Evolutionary conservation across 106 monocot species (phyloP).

Genomic region (Apostasia ramifera): DNA sequence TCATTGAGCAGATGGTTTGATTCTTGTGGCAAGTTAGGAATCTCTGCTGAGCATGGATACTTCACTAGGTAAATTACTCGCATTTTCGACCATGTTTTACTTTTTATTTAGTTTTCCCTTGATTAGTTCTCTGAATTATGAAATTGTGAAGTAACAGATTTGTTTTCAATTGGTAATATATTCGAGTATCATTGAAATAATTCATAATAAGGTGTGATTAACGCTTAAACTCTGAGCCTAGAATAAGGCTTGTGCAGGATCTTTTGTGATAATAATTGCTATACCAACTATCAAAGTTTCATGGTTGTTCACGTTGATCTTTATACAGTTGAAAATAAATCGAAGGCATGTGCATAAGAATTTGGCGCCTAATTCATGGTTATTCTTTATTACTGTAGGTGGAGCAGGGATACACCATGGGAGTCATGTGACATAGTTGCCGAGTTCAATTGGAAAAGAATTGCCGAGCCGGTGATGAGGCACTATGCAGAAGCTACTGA

Average conservation of each 20-base stretch:
- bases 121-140: not conserved
- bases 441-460: conserved; percentile 44
- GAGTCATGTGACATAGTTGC: conserved; percentile 8
- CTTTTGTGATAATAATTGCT: no score
- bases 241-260: no score
- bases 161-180: no score
- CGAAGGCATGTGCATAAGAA: conserved; percentile 24
- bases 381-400: conserved; percentile 12
- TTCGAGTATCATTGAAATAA: no score
- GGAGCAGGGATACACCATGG: conserved; percentile 16
- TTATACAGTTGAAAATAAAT: conserved; percentile 15
- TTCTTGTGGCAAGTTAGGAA: conserved; percentile 64
- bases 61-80: conserved; percentile 46
- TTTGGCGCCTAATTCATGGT: conserved; percentile 6
- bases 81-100: not conserved
- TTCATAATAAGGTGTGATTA: no score
- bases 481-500: conserved; percentile 55
- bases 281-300: no score
- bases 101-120: not conserved
- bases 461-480: conserved; percentile 52
- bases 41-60: conserved; percentile 92
- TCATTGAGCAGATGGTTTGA: conserved; percentile 73
- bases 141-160: not conserved
- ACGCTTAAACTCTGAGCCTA: no score
- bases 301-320: not conserved